Evolutionary conservation across 768 basidiomycete genomes (phyloP).

Genomic region (Boletales sp.): DNA sequence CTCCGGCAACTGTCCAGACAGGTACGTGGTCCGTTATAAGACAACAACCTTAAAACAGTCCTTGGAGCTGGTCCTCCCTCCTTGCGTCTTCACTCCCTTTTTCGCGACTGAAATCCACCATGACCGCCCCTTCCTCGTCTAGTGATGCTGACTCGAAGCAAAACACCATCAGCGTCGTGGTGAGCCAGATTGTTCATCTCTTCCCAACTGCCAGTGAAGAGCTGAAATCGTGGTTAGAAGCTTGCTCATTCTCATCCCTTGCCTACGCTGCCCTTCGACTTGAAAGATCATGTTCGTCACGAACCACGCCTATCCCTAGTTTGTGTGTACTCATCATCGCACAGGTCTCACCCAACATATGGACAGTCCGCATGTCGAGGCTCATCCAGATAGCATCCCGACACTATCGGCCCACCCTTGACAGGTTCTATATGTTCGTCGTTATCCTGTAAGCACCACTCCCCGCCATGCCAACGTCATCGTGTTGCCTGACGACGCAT

Average conservation of each 20-base stretch:
- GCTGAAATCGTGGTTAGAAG: slow-evolving; percentile 22
- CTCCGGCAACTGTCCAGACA: background rate
- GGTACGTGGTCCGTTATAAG: background rate
- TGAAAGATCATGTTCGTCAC: slow-evolving; percentile 35
- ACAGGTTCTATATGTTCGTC: slow-evolving; percentile 39
- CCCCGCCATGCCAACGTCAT: background rate
- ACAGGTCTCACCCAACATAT: slow-evolving; percentile 42
- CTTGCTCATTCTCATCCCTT: slow-evolving; percentile 30
- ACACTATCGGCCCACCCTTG: slow-evolving; percentile 43
- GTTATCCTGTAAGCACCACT: slow-evolving; percentile 36
- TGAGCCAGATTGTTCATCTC: slow-evolving; percentile 7
- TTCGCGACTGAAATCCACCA: background rate
- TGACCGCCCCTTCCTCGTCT: slow-evolving; percentile 11
- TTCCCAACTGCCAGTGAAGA: background rate
- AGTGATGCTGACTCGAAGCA: slow-evolving; percentile 8
- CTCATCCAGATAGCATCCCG: slow-evolving; percentile 35
- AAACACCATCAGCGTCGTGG: slow-evolving; percentile 21
- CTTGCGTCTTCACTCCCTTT: background rate
- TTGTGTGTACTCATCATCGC: background rate
- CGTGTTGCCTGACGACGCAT: background rate
- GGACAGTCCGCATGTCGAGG: slow-evolving; percentile 40
- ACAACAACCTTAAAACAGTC: background rate
- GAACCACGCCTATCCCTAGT: background rate
- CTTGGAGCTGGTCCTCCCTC: slow-evolving; percentile 21
- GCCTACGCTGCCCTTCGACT: slow-evolving; percentile 35